Evolutionary conservation across 495 filamentous ascomycete genomes (phyloP).

Genomic region (Hypoxylon intermedium): DNA sequence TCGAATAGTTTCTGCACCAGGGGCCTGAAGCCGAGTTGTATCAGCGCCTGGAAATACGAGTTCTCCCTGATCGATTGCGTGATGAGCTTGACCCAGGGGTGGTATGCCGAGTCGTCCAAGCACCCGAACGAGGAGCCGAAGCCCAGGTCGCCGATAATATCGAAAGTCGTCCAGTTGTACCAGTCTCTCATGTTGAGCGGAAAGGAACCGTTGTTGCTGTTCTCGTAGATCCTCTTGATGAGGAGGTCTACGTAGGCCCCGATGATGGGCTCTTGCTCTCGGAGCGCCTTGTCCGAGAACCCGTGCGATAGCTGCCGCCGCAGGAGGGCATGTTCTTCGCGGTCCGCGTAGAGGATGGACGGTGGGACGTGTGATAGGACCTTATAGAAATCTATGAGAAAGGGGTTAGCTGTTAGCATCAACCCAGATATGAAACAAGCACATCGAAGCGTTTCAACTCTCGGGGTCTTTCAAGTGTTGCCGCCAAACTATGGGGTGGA

Average conservation of each 20-base stretch:
- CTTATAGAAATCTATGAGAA: constrained; percentile 39
- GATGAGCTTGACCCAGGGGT: constrained; percentile 63
- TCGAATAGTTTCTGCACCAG: constrained; percentile 10
- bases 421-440: neutral
- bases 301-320: constrained; percentile 60
- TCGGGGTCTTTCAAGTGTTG: no score
- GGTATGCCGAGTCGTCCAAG: constrained; percentile 54
- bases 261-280: constrained; percentile 56
- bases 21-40: constrained; percentile 27
- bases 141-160: constrained; percentile 66
- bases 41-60: constrained; percentile 34
- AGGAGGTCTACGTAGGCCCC: constrained; percentile 55
- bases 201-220: constrained; percentile 36
- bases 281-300: constrained; percentile 59
- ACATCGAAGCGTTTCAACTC: no score
- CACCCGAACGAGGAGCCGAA: constrained; percentile 66
- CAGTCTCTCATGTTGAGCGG: constrained; percentile 58
- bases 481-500: no score
- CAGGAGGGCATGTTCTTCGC: constrained; percentile 52
- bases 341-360: constrained; percentile 43
- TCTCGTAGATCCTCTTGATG: constrained; percentile 51
- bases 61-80: constrained; percentile 48
- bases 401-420: neutral
- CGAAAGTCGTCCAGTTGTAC: constrained; percentile 68
- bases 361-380: constrained; percentile 33